A percentile compares a stretch with the other conserved stretches of the same genome.
Conservation (phyloP, 2,329 filamentous ascomycete genomes). For the Berkeleyomyces basicola region DNA sequence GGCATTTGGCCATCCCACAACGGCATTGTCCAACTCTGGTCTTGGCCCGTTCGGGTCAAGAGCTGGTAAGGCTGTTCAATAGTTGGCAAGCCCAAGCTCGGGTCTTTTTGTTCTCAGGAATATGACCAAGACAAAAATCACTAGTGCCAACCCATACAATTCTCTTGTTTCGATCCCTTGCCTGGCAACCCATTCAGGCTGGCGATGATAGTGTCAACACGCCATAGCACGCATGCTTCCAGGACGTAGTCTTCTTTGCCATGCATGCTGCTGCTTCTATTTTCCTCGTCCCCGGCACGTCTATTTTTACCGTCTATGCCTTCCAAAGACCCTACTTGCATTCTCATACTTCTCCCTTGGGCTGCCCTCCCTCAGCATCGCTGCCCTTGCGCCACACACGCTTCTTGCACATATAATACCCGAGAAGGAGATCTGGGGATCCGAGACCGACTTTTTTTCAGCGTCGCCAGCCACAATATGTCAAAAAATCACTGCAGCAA, state of each 20-base stretch:
- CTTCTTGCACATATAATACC: not conserved
- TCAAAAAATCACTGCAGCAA: not conserved
- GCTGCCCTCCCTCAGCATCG: not conserved
- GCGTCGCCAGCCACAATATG: not conserved
- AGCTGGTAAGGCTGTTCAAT: not conserved
- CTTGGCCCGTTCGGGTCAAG: not conserved
- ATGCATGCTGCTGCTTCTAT: not conserved
- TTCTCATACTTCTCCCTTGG: not conserved
- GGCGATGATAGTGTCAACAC: not conserved
- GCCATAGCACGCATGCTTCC: not conserved
- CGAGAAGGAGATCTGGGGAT: not conserved
- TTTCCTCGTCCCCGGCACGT: not conserved
- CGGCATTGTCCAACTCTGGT: not conserved
- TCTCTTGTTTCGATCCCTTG: not conserved
- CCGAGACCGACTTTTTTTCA: not conserved
- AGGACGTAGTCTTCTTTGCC: not conserved
- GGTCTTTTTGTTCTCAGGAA: not conserved
- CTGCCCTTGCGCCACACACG: not conserved
- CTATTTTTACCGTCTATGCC: not conserved
- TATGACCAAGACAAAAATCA: conserved; percentile 1
- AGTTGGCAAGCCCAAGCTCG: not conserved
- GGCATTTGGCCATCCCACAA: not conserved
- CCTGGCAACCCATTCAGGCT: not conserved
- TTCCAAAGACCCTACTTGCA: not conserved
- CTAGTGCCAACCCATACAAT: not conserved